Conservation (phyloP, 129 eudicot genomes). For the Flaveria brownii region DNA sequence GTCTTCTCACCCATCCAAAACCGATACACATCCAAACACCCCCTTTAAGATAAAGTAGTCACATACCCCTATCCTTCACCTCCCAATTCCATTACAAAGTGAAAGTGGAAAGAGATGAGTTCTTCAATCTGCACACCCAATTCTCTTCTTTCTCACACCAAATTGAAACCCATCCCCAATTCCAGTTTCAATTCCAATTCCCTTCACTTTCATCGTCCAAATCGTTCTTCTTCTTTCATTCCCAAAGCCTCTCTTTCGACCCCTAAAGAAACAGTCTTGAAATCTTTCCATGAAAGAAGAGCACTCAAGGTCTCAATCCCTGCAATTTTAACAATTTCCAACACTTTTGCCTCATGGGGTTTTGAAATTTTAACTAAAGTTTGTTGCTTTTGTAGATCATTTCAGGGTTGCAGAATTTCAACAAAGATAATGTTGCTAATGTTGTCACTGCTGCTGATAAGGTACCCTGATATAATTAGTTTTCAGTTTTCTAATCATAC, state of each 20-base stretch:
- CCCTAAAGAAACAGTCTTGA: slow-evolving; percentile 64
- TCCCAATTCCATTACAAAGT: slow-evolving; percentile 18
- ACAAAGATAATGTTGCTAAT: slow-evolving; percentile 80
- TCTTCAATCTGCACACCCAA: slow-evolving; percentile 49
- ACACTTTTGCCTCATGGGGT: background rate
- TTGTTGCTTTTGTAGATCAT: slow-evolving; percentile 58
- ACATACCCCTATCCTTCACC: slow-evolving; percentile 43
- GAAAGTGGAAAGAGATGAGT: slow-evolving; percentile 40
- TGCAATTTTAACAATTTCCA: background rate
- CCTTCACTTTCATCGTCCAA: slow-evolving; percentile 23
- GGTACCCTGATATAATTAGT: slow-evolving; percentile 29
- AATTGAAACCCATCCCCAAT: slow-evolving; percentile 40
- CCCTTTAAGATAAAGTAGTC: slow-evolving; percentile 17
- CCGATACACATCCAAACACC: no score
- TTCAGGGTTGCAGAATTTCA: slow-evolving; percentile 84
- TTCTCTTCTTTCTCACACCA: slow-evolving; percentile 42
- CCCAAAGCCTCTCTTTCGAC: slow-evolving; percentile 65
- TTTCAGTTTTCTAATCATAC: background rate
- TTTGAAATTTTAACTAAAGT: background rate
- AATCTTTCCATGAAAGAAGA: slow-evolving; percentile 62
- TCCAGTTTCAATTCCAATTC: slow-evolving; percentile 20
- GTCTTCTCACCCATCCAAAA: no score
- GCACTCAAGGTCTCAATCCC: slow-evolving; percentile 72
- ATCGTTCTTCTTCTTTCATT: slow-evolving; percentile 34
- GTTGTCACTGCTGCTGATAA: slow-evolving; percentile 96